Base-by-base conservation (phyloP, 768 basidiomycete species). In the Leucocoprinus birnbaumii region DNA sequence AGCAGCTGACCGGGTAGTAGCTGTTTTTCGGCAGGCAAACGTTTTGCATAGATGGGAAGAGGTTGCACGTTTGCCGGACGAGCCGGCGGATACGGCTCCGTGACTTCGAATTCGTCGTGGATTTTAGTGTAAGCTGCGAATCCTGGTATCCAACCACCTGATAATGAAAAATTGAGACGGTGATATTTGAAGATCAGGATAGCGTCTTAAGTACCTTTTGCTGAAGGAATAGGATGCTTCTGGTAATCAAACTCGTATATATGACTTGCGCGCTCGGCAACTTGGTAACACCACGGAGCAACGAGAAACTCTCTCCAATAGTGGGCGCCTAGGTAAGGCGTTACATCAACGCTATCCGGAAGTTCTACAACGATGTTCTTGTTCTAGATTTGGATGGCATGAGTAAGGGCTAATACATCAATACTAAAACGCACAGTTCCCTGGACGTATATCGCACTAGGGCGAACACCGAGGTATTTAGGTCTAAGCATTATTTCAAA, bases 401-500 rank as follows among this genome's bases (percentile, higher is more conserved):
- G 38, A n/a, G 9, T 10, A 11, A 4, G 9, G 4, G 13, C 38
- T 3, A 7, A 11, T 7, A 13, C 25, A 19, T 16, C 42, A 47
- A 18, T 40, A 65, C 11, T 31, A 11, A 5, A 31, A 11, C 68
- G 40, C 51, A 70, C 71, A 34, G 68, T 71, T 40, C 59, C 59
- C 48, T 70, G 70, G 35, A 65, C 65, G 44, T 65, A 74, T 16
- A 74, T 56, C 1, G 65, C 59, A 14, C 60, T 60, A 14, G 65
- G 63, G 2, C 60, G 60, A 4, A 64, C 58, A 8, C 59, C 61
- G 7, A 66, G 68, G 56, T 68, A 65, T 3, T 66, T 60, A 1
- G 66, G 66, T 27, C 49, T 54, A 1, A 74, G 54, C 73, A 74
- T 73, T n/a, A 65, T 46, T 31, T 68, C 65, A 21, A 74, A 68